Conservation (phyloP, 306 rosid genomes). For the Castanea mollissima region DNA sequence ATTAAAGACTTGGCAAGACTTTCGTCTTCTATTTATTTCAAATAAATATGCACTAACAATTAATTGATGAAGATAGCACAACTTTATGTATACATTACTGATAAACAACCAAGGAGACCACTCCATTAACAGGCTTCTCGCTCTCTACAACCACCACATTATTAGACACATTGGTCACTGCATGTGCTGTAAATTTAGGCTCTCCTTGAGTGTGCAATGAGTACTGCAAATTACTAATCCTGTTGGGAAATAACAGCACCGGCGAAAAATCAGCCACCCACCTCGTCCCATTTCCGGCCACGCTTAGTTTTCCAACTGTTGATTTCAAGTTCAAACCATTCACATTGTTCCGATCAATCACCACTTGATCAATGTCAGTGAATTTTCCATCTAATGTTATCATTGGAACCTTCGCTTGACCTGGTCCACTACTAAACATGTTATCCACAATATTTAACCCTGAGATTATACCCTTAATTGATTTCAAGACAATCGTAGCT, state of each 20-base stretch:
- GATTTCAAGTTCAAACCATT: constrained; percentile 60
- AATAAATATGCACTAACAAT: not conserved
- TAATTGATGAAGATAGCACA: not conserved
- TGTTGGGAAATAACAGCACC: constrained; percentile 46
- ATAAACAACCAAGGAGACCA: constrained; percentile 31
- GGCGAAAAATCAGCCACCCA: constrained; percentile 66
- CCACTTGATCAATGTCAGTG: constrained; percentile 51
- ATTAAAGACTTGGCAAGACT: not conserved
- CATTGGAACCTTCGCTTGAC: constrained; percentile 49
- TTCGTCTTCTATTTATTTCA: not conserved
- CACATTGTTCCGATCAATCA: constrained; percentile 62
- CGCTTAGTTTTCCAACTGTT: constrained; percentile 47
- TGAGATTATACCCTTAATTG: constrained; percentile 47
- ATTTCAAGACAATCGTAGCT: constrained; percentile 50
- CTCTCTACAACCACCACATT: constrained; percentile 54
- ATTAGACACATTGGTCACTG: constrained; percentile 45
- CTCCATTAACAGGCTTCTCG: constrained; percentile 21
- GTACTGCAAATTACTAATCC: constrained; percentile 50
- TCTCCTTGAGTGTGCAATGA: constrained; percentile 41
- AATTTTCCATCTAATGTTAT: constrained; percentile 53
- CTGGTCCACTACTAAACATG: constrained; percentile 38
- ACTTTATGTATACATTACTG: constrained; percentile 10
- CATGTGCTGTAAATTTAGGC: constrained; percentile 48
- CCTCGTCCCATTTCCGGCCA: constrained; percentile 42
- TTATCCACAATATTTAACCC: constrained; percentile 59